Evolutionary conservation across 2,329 filamentous ascomycete species (phyloP).

Genomic region (Calonectria multiphialidica): DNA sequence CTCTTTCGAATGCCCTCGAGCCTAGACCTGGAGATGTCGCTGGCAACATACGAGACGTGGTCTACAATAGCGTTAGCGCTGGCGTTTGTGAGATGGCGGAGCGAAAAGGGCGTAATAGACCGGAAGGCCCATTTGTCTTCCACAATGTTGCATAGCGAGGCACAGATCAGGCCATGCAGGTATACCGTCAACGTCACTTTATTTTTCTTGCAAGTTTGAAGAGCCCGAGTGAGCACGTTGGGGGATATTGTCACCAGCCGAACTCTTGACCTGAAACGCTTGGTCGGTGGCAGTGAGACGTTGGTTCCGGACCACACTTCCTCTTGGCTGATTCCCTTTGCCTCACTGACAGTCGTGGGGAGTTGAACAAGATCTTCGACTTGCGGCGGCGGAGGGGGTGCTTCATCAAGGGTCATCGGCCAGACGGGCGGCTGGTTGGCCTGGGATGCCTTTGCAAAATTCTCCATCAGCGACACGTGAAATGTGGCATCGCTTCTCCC

Average conservation of each 20-base stretch:
- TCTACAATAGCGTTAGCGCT: slow-evolving; percentile 11
- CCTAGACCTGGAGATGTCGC: not conserved
- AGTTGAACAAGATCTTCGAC: slow-evolving; percentile 22
- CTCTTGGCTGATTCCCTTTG: not conserved
- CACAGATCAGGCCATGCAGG: slow-evolving; percentile 17
- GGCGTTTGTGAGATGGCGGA: not conserved
- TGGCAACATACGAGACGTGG: slow-evolving; percentile 20
- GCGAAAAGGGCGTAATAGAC: slow-evolving; percentile 17
- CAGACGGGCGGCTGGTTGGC: not conserved
- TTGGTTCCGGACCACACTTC: slow-evolving; percentile 5
- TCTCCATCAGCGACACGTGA: slow-evolving; percentile 7
- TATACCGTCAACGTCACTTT: slow-evolving; percentile 15
- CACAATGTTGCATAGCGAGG: accelerated
- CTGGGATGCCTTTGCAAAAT: not conserved
- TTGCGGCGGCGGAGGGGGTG: not conserved
- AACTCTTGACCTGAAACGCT: slow-evolving; percentile 6
- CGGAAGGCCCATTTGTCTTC: not conserved
- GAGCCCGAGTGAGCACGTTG: accelerated
- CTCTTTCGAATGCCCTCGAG: not conserved
- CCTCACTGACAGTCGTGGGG: not conserved
- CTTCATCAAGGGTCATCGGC: slow-evolving; percentile 2
- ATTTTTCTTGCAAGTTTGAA: slow-evolving; percentile 17
- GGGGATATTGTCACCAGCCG: not conserved
- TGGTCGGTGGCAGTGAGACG: not conserved
- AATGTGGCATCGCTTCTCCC: slow-evolving; percentile 25